Evolutionary conservation across 169 alveolate genomes (phyloP).

Genomic region (Plasmodium sp.): DNA sequence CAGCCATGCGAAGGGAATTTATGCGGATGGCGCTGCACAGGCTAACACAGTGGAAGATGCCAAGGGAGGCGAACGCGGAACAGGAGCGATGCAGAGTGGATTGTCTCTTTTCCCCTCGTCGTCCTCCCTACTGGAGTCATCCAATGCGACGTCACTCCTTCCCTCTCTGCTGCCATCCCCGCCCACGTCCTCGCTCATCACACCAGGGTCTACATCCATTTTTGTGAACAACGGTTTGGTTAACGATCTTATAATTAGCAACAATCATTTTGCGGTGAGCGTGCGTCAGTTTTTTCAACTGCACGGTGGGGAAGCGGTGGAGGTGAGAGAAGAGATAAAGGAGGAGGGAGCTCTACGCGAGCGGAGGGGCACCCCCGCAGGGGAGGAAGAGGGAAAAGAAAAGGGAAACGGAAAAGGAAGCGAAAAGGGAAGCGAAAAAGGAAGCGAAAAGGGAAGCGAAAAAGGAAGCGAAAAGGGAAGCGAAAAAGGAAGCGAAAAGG

Average conservation of each 20-base stretch:
- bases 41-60: not conserved
- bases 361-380: not conserved
- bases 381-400: not conserved
- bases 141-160: not conserved
- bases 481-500: not conserved
- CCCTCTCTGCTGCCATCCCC: not conserved
- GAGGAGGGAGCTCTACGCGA: not conserved
- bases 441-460: not conserved
- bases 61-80: not conserved
- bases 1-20: not conserved
- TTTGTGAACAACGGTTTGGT: conserved; percentile 27
- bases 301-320: not conserved
- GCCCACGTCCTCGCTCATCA: not conserved
- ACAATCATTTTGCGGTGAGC: conserved; percentile 42
- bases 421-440: not conserved
- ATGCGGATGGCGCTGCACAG: not conserved
- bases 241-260: conserved; percentile 48
- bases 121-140: not conserved
- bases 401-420: not conserved
- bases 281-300: conserved; percentile 37
- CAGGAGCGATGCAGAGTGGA: not conserved
- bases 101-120: not conserved
- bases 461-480: too few species aligned
- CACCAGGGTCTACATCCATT: conserved; percentile 3
- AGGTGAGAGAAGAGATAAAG: not conserved